Evolutionary conservation across 208 protist genomes (phyloP).

Genomic region (Wallacemonas sp.): DNA sequence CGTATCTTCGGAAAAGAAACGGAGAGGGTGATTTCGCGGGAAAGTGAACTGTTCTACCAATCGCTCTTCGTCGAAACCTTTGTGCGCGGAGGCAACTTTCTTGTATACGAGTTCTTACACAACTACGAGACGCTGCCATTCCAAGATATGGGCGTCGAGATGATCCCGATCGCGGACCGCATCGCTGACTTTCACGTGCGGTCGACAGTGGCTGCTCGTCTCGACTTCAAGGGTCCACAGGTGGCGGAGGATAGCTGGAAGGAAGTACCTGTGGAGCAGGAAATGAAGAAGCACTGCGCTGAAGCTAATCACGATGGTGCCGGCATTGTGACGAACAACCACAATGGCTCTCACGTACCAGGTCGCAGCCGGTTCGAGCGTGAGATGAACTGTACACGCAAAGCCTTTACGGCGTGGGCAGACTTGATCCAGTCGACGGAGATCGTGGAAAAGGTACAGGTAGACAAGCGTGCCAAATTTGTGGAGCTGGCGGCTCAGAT

Average conservation of each 20-base stretch:
- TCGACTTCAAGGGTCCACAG: conserved; percentile 40
- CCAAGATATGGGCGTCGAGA: conserved; percentile 60
- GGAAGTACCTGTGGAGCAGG: conserved; percentile 24
- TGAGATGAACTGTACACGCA: conserved; percentile 79
- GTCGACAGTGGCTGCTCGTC: conserved; percentile 60
- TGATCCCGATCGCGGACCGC: conserved; percentile 45
- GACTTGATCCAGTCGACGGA: conserved; percentile 52
- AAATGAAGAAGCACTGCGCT: background rate
- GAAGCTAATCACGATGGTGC: background rate
- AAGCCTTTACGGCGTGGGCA: conserved; percentile 71
- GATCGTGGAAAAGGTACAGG: conserved; percentile 54
- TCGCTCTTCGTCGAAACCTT: conserved; percentile 82
- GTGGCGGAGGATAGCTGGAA: conserved; percentile 31
- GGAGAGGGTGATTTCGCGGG: conserved; percentile 84
- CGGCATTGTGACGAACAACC: no score
- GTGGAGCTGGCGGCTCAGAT: conserved; percentile 32
- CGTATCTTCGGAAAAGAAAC: conserved; percentile 91
- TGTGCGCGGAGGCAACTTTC: conserved; percentile 75
- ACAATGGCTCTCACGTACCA: no score
- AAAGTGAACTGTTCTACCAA: conserved; percentile 91
- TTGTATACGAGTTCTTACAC: conserved; percentile 81
- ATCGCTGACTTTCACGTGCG: conserved; percentile 76
- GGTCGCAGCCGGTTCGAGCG: conserved; percentile 59
- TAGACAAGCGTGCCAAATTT: conserved; percentile 54
- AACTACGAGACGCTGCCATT: conserved; percentile 65